These are phyloP conservation scores for Saturnispora halmiae DNA, from an alignment of 805 yeast species.

Conservation along the genomic window DNA sequence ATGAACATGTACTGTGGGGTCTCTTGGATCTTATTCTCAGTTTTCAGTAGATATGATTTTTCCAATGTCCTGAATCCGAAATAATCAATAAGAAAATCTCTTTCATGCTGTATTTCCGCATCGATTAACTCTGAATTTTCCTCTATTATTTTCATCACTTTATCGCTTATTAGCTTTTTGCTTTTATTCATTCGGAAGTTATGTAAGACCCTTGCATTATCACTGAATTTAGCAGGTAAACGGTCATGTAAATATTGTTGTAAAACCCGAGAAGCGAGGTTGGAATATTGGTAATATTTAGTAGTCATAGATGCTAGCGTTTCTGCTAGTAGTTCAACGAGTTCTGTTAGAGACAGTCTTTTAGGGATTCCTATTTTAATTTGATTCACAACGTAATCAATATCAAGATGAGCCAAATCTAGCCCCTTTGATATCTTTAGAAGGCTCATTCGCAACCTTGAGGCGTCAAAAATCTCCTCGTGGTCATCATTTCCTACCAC, in stretches of 20 bases:
- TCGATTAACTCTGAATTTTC: constrained; percentile 53
- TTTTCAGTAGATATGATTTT: constrained; percentile 69
- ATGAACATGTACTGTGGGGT: constrained; percentile 86
- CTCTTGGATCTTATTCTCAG: constrained; percentile 64
- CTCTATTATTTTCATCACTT: constrained; percentile 45
- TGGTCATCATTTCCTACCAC: neutral
- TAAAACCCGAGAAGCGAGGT: constrained; percentile 85
- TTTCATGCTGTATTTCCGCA: constrained; percentile 55
- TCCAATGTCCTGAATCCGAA: constrained; percentile 91
- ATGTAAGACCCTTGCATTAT: constrained; percentile 56
- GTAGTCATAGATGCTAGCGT: constrained; percentile 94
- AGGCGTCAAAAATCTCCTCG: constrained; percentile 9
- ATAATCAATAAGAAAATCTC: constrained; percentile 72
- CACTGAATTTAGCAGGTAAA: constrained; percentile 69
- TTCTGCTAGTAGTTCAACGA: constrained; percentile 59
- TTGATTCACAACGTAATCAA: constrained; percentile 38
- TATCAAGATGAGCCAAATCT: constrained; percentile 35
- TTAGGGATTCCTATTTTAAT: constrained; percentile 42
- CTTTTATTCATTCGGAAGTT: constrained; percentile 20
- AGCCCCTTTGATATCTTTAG: constrained; percentile 25
- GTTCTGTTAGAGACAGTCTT: constrained; percentile 36
- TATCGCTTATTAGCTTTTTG: constrained; percentile 2
- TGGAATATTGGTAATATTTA: constrained; percentile 87
- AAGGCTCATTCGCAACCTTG: constrained; percentile 11
- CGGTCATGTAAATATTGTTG: constrained; percentile 76